A percentile compares a stretch with the other conserved stretches of the same genome.
These are phyloP conservation scores for Exsudoporus floridanus DNA, from an alignment of 1,284 basidiomycete species.

Conservation along the genomic window DNA sequence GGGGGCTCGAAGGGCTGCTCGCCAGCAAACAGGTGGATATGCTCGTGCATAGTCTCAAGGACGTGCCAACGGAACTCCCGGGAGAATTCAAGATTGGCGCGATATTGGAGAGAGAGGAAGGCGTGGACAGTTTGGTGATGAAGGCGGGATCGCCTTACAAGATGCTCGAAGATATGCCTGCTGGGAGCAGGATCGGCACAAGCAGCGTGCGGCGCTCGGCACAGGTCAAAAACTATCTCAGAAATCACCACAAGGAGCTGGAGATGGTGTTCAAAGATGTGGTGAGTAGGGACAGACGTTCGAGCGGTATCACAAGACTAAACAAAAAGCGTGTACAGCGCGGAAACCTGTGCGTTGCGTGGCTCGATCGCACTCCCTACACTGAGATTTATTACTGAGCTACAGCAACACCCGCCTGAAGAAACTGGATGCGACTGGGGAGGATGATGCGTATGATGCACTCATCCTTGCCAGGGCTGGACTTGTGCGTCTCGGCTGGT, in stretches of 20 bases:
- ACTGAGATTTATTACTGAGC: conserved; percentile 4
- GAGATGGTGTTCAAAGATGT: conserved; percentile 82
- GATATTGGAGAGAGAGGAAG: conserved; percentile 86
- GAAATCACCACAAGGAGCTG: conserved; percentile 40
- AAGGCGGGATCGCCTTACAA: conserved; percentile 76
- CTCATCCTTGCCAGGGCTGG: conserved; percentile 95
- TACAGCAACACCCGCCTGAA: conserved; percentile 81
- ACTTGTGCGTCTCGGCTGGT: conserved; percentile 79
- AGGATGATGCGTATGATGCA: conserved; percentile 79
- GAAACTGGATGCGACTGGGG: conserved; percentile 81
- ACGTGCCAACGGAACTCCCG: conserved; percentile 88
- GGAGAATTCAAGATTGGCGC: conserved; percentile 85
- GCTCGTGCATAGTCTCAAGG: conserved; percentile 93
- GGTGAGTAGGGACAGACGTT: conserved; percentile 50
- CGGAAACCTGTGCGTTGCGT: conserved; percentile 65
- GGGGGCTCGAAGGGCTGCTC: conserved; percentile 88
- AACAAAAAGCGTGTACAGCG: conserved; percentile 45
- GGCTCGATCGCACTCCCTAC: neutral
- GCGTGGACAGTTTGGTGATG: conserved; percentile 87
- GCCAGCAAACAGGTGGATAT: conserved; percentile 78
- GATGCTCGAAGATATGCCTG: conserved; percentile 81
- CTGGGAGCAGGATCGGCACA: conserved; percentile 90
- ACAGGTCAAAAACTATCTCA: conserved; percentile 82
- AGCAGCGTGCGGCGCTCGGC: conserved; percentile 93
- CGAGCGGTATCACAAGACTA: neutral